Percentiles rank a stretch among this genome's conserved stretches.
phyloP scores from a whole-genome alignment of 441 rosid species.

The Pelargonium fulgidum region DNA sequence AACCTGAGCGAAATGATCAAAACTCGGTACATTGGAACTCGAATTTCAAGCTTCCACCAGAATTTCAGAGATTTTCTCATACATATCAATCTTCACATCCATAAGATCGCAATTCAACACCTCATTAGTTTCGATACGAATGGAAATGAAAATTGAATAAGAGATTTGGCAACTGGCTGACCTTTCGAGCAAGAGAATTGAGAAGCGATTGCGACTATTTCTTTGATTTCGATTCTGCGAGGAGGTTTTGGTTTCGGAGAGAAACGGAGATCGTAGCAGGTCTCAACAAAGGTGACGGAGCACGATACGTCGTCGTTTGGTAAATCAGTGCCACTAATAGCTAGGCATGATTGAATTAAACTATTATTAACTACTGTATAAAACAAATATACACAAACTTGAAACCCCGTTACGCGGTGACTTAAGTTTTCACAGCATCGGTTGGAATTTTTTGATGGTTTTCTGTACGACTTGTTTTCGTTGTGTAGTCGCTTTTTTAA shows the following conservation, averaged over 20 bases:
- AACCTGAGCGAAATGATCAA: not conserved
- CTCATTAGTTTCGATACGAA: not conserved
- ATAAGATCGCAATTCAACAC: not conserved
- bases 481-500: no score
- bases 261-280: slow-evolving; percentile 5
- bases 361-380: no score
- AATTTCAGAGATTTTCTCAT: not conserved
- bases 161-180: slow-evolving; percentile 5
- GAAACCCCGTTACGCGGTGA: no score
- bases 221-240: not conserved
- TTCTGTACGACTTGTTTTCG: no score
- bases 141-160: slow-evolving; percentile 4
- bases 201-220: not conserved
- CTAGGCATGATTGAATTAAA: no score
- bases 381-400: no score
- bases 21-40: not conserved
- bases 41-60: not conserved
- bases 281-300: not conserved
- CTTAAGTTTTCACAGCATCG: no score
- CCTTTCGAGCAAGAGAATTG: slow-evolving; percentile 3
- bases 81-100: not conserved
- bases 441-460: no score
- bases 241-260: not conserved
- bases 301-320: no score
- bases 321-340: no score